A percentile compares a stretch with the other conserved stretches of the same genome.
Conservation (phyloP, 441 rosid species). For the Codiaeum variegatum region DNA sequence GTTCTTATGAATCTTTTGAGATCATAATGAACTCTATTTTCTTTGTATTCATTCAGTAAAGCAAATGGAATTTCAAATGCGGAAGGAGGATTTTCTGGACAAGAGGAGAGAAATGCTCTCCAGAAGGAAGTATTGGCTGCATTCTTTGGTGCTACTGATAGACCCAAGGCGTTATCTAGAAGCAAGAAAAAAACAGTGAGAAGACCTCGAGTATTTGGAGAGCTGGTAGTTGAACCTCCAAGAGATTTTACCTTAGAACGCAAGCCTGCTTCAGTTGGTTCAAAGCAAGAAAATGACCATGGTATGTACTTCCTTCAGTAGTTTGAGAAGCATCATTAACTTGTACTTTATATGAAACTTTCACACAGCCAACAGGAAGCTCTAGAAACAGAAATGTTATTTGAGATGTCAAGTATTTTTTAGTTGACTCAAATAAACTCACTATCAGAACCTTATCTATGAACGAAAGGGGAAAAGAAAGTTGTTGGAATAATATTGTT, state of each 20-base stretch:
- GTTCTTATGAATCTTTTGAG: neutral
- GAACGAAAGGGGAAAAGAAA: neutral
- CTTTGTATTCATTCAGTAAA: slow-evolving; percentile 7
- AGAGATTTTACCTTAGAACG: slow-evolving; percentile 24
- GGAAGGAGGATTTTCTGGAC: slow-evolving; percentile 23
- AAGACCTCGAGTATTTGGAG: slow-evolving; percentile 29
- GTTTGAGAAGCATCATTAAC: slow-evolving; percentile 16
- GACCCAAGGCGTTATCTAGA: slow-evolving; percentile 26
- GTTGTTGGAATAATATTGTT: neutral
- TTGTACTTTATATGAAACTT: neutral
- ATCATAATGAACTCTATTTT: neutral
- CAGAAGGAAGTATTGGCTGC: slow-evolving; percentile 44
- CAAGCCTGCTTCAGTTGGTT: slow-evolving; percentile 15
- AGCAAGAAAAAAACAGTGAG: slow-evolving; percentile 16
- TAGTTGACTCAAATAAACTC: no score
- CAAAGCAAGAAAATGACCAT: slow-evolving; percentile 21
- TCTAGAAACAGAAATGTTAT: slow-evolving; percentile 3
- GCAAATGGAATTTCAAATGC: slow-evolving; percentile 20
- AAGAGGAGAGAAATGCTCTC: slow-evolving; percentile 27
- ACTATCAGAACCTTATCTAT: neutral
- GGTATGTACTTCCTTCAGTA: slow-evolving; percentile 24
- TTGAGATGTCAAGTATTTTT: no score
- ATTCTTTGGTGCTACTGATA: slow-evolving; percentile 34
- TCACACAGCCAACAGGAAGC: neutral
- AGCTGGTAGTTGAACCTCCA: slow-evolving; percentile 32